A percentile compares a stretch with the other conserved stretches of the same genome.
Evolutionary conservation across 345 rosid species (phyloP).

Genomic region (Gossypium bickii): DNA sequence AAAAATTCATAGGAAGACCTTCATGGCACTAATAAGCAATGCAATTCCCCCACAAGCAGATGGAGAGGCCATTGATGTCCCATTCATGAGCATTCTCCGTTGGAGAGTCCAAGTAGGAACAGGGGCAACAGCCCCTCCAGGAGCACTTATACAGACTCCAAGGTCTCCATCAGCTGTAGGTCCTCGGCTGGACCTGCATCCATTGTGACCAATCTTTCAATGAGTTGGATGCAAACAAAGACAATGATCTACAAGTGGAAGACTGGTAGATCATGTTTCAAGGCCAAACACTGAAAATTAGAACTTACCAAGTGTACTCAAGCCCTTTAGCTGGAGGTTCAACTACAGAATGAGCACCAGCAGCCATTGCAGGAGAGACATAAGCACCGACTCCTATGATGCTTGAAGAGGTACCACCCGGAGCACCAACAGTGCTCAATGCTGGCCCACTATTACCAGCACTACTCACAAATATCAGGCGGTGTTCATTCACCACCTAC

Average conservation of each 20-base stretch:
- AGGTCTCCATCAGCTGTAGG: slow-evolving; percentile 97
- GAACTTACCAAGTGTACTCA: slow-evolving; percentile 80
- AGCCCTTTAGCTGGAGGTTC: slow-evolving; percentile 93
- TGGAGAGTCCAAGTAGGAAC: slow-evolving; percentile 99
- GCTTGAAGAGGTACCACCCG: slow-evolving; percentile 95
- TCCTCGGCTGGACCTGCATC: slow-evolving; percentile 93
- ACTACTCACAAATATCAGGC: slow-evolving; percentile 84
- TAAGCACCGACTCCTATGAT: slow-evolving; percentile 97
- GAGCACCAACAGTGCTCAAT: slow-evolving; percentile 95
- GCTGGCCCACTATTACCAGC: slow-evolving; percentile 99
- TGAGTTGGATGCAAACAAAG: slow-evolving; percentile 21
- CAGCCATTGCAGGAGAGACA: slow-evolving; percentile 99
- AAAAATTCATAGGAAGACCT: slow-evolving; percentile 44
- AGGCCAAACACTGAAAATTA: slow-evolving; percentile 14
- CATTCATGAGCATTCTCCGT: slow-evolving; percentile 97
- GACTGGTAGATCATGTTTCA: not conserved
- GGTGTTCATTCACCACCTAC: slow-evolving; percentile 88
- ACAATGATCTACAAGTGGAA: not conserved
- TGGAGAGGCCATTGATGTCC: slow-evolving; percentile 99
- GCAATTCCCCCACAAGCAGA: slow-evolving; percentile 99
- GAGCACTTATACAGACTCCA: slow-evolving; percentile 94
- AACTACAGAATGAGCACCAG: slow-evolving; percentile 86
- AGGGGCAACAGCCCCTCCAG: slow-evolving; percentile 99
- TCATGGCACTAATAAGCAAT: slow-evolving; percentile 89
- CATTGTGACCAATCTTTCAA: slow-evolving; percentile 20